phyloP scores from a whole-genome alignment of 108 stramenopile species.

The Asterionellopsis glacialis region DNA sequence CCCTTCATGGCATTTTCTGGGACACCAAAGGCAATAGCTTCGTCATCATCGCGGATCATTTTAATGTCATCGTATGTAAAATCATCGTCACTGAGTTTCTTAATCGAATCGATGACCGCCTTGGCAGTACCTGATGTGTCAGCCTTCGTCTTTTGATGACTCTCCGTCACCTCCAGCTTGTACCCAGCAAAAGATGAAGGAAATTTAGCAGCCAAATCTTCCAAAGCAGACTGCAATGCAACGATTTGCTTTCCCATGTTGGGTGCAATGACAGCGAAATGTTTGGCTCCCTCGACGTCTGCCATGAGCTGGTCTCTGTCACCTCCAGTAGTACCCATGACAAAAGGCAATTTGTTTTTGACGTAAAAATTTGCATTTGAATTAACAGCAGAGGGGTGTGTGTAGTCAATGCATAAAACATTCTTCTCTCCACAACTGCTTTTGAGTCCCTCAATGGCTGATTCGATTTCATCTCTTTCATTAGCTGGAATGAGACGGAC shows the following conservation, averaged over 20 bases:
- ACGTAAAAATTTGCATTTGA: slow-evolving; percentile 88
- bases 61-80: slow-evolving; percentile 85
- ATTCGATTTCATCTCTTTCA: slow-evolving; percentile 49
- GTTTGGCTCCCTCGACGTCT: slow-evolving; percentile 60
- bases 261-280: slow-evolving; percentile 96
- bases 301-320: slow-evolving; percentile 80
- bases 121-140: slow-evolving; percentile 98
- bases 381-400: slow-evolving; percentile 95
- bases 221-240: slow-evolving; percentile 94
- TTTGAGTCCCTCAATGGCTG: slow-evolving; percentile 55
- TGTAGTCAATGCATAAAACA: slow-evolving; percentile 94
- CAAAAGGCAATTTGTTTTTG: slow-evolving; percentile 79
- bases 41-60: slow-evolving; percentile 85
- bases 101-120: slow-evolving; percentile 87
- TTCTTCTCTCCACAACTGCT: slow-evolving; percentile 43
- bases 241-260: slow-evolving; percentile 99
- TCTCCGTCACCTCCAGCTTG: slow-evolving; percentile 86
- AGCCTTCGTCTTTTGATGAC: slow-evolving; percentile 95
- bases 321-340: slow-evolving; percentile 95
- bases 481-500: slow-evolving; percentile 71
- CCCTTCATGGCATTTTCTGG: slow-evolving; percentile 86
- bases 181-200: slow-evolving; percentile 93
- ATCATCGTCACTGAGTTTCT: slow-evolving; percentile 46
- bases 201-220: slow-evolving; percentile 84
- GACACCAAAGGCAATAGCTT: slow-evolving; percentile 89